phyloP scores from a whole-genome alignment of 352 stramenopile species.

The Halophytophthora batemanensis region DNA sequence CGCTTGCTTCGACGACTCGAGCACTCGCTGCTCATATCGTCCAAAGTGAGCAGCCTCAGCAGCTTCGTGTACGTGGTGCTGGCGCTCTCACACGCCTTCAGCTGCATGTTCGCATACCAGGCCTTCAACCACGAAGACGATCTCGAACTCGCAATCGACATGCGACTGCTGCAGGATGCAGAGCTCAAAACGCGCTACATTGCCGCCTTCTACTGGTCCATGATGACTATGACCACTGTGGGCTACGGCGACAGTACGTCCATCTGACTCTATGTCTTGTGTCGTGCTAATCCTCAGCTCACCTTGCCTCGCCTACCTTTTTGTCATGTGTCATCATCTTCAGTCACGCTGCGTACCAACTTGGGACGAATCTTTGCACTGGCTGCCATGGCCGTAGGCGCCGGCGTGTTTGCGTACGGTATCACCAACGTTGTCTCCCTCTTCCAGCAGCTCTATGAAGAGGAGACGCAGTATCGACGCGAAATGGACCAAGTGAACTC shows the following conservation, averaged over 20 bases:
- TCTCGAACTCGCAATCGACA: slow-evolving; percentile 35
- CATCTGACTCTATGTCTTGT: background rate
- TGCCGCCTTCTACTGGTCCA: slow-evolving; percentile 81
- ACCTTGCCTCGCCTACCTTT: background rate
- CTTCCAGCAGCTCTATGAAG: slow-evolving; percentile 73
- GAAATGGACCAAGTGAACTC: slow-evolving; percentile 80
- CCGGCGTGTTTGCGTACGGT: slow-evolving; percentile 80
- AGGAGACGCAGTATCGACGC: slow-evolving; percentile 56
- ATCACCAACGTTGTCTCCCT: slow-evolving; percentile 82
- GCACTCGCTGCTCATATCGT: slow-evolving; percentile 73
- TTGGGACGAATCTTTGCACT: slow-evolving; percentile 65
- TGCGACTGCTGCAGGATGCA: slow-evolving; percentile 41
- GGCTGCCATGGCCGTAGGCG: slow-evolving; percentile 67
- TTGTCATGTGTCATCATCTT: slow-evolving; percentile 3
- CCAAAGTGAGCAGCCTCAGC: slow-evolving; percentile 69
- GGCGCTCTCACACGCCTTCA: slow-evolving; percentile 80
- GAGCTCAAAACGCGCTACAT: slow-evolving; percentile 68
- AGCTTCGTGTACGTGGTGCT: slow-evolving; percentile 74
- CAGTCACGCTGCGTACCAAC: slow-evolving; percentile 73
- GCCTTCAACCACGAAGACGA: slow-evolving; percentile 60
- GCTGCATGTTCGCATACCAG: slow-evolving; percentile 70
- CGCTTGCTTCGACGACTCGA: slow-evolving; percentile 62
- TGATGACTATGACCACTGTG: slow-evolving; percentile 85
- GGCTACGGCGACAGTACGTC: slow-evolving; percentile 74
- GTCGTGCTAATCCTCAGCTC: background rate